Percentiles rank a stretch among this genome's conserved stretches.
Evolutionary conservation across 208 protist genomes (phyloP).

Genomic region (Leishmania amazonensis): DNA sequence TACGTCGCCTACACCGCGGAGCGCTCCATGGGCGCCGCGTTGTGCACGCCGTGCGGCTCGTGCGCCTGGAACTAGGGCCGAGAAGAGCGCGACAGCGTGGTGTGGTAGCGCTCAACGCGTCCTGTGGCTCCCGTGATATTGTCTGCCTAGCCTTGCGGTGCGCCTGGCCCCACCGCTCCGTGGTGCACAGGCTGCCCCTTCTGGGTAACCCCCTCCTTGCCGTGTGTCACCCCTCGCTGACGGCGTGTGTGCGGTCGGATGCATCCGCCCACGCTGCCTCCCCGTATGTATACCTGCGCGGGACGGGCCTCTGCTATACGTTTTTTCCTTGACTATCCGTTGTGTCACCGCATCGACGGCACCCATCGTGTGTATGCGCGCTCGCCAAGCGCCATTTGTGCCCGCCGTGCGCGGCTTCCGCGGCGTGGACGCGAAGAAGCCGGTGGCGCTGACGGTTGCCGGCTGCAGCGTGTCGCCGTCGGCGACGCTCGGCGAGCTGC

Average conservation of each 20-base stretch:
- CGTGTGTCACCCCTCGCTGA: no score
- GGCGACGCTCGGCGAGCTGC: conserved; percentile 35
- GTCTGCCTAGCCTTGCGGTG: background rate
- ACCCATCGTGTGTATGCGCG: no score
- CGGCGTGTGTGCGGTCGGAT: no score
- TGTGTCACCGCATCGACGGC: no score
- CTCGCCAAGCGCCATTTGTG: background rate
- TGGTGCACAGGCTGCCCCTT: background rate
- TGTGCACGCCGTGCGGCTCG: background rate
- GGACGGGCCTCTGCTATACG: no score
- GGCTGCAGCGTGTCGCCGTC: conserved; percentile 24
- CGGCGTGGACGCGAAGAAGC: conserved; percentile 19
- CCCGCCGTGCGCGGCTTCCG: conserved; percentile 24
- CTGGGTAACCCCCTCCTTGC: no score
- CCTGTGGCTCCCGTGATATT: background rate
- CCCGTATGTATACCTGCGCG: no score
- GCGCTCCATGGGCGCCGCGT: background rate
- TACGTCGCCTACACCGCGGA: conserved; percentile 36
- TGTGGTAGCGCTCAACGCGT: background rate
- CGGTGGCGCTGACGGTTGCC: conserved; percentile 30
- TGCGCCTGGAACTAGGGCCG: background rate
- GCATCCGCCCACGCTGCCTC: no score
- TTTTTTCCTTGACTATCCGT: no score
- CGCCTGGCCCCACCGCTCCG: background rate
- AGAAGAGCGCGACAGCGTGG: background rate